Conservation (phyloP, 495 filamentous ascomycete species). For the Saxophila tyrrhenica region DNA sequence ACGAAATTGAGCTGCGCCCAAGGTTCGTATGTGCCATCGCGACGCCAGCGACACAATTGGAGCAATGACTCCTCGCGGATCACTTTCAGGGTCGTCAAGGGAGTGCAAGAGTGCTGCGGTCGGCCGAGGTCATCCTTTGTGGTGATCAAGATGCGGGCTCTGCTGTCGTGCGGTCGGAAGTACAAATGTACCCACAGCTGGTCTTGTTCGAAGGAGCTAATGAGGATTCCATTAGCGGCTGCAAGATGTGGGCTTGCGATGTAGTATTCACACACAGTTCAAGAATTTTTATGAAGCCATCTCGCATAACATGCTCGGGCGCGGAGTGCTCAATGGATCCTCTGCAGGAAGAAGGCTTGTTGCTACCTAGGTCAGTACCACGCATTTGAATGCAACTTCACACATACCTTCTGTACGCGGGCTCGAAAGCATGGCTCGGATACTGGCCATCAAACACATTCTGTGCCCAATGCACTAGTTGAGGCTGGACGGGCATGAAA, state of each 20-base stretch:
- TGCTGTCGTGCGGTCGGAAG: conserved; percentile 40
- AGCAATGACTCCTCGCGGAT: conserved; percentile 41
- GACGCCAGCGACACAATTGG: conserved; percentile 41
- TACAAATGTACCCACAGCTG: conserved; percentile 47
- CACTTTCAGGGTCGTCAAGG: conserved; percentile 43
- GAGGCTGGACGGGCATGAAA: not conserved
- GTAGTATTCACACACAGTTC: conserved; percentile 30
- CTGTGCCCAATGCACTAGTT: conserved; percentile 41
- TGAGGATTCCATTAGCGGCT: not conserved
- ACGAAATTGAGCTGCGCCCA: conserved; percentile 50
- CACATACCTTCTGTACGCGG: conserved; percentile 27
- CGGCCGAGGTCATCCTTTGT: conserved; percentile 27
- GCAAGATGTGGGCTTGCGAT: not conserved
- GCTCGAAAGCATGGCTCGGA: conserved; percentile 32
- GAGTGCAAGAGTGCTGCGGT: conserved; percentile 38
- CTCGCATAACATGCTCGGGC: conserved; percentile 28
- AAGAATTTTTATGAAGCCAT: conserved; percentile 29
- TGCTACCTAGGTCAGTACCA: conserved; percentile 19
- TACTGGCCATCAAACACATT: conserved; percentile 36
- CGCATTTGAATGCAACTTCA: conserved; percentile 21
- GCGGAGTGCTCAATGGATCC: conserved; percentile 34
- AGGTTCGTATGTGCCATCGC: conserved; percentile 34
- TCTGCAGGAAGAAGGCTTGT: conserved; percentile 25
- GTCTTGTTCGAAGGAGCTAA: conserved; percentile 34
- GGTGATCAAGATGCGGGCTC: conserved; percentile 48